Evolutionary conservation across 2,329 filamentous ascomycete genomes (phyloP), one percentile per base, ranked within the genome.

Genomic region (Bimuria novae-zelandiae): DNA sequence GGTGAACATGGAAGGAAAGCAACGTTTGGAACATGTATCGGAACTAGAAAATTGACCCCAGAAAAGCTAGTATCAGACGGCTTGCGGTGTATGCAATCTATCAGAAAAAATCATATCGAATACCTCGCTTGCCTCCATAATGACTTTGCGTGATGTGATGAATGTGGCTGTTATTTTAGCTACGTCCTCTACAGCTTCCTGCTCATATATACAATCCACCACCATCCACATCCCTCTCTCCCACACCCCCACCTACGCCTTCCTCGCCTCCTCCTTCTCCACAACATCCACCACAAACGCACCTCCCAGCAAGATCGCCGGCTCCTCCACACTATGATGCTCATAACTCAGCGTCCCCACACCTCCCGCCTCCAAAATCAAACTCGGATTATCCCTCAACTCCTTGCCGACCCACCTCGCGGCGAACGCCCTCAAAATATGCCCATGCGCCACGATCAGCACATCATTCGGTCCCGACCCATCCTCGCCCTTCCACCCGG

Each of bases 391-490:
- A 44, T 91, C 87, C 49, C 84, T 82, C 53, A 97, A 78, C 11
- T 84, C 80, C 76, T 89, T 89, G 0, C 85, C 84, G 0, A 87
- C 82, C 92, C 92, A 97, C 27, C 92, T 82, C 79, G 93, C 90
- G 6, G 92, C 92, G 71, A 97, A 91, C 0, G 90, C 90, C 14
- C 92, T 82, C 48, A 97, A 77, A 51, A 96, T 93, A 76, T 96
- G 92, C 0, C 92, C 92, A 70, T 97, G 92, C 19, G 90, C 92
- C 5, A 97, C 90, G 43, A 96, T 80, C 21, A 93, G 73, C 16
- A 93, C 84, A 72, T 93, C 89, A 14, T 83, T 77, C 22, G 77
- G 83, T 32, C 62, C 77, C 25, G 10, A 36, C 51, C 65, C 77
- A 4, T 78, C 68, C 14, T 54, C 58, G 7, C 60, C 59, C 44